Evolutionary conservation across 225 moss, liverwort and hornwort species (phyloP).

Genomic region (Bryum argenteum): DNA sequence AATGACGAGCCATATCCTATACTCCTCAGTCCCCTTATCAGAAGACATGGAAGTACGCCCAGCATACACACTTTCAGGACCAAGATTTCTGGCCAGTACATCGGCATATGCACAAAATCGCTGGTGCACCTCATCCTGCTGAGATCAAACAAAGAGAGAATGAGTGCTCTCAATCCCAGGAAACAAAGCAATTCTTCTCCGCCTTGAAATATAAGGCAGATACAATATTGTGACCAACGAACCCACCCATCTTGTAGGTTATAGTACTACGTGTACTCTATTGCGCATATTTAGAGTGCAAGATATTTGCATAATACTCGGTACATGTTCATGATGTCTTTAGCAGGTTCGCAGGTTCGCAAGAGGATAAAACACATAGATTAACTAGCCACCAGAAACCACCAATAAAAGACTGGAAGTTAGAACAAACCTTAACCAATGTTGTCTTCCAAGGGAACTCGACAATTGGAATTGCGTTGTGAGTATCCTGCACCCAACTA

Average conservation of each 20-base stretch:
- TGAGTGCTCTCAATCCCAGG: constrained; percentile 15
- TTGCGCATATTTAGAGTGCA: constrained; percentile 3
- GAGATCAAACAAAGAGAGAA: constrained; percentile 15
- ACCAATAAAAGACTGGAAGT: neutral
- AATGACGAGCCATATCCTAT: constrained; percentile 76
- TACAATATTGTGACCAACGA: neutral
- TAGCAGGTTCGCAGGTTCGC: constrained; percentile 4
- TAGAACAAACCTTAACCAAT: constrained; percentile 49
- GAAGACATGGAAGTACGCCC: constrained; percentile 33
- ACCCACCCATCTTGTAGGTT: constrained; percentile 3
- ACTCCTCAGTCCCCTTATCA: constrained; percentile 23
- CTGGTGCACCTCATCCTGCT: constrained; percentile 64
- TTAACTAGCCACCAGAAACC: neutral
- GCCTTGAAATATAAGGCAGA: neutral
- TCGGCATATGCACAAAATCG: constrained; percentile 77
- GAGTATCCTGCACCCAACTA: constrained; percentile 56
- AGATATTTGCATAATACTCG: constrained; percentile 6
- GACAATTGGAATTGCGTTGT: constrained; percentile 37
- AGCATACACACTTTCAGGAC: constrained; percentile 63
- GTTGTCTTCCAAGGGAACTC: constrained; percentile 31
- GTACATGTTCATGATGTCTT: neutral
- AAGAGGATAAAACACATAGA: constrained; percentile 3
- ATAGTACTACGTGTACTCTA: constrained; percentile 3
- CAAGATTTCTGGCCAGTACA: constrained; percentile 58
- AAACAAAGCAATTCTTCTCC: constrained; percentile 17